phyloP scores from a whole-genome alignment of 441 rosid species.

The Theobroma grandiflorum region DNA sequence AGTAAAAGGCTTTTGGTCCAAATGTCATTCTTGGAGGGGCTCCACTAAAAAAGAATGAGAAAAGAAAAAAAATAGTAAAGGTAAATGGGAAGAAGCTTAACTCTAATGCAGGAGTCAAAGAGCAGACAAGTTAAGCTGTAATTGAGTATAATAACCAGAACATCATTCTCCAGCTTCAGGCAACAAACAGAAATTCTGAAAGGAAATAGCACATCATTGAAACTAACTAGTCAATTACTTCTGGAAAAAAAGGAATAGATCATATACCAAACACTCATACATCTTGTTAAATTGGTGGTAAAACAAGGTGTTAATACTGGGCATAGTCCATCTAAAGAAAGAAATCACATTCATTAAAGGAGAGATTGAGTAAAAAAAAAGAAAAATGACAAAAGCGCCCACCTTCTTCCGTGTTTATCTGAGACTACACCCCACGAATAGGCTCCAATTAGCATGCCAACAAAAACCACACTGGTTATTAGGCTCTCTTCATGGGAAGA shows the following conservation, averaged over 20 bases:
- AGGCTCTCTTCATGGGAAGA: constrained; percentile 78
- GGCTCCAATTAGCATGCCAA: constrained; percentile 91
- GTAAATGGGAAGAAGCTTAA: background rate
- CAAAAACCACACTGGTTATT: constrained; percentile 80
- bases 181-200: background rate
- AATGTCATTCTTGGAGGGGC: background rate
- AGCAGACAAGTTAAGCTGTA: background rate
- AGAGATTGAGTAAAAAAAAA: background rate
- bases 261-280: background rate
- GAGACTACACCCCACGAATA: constrained; percentile 93
- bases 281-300: background rate
- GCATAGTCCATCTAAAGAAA: background rate
- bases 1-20: background rate
- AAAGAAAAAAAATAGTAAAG: background rate
- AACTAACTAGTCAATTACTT: background rate
- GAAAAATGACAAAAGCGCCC: constrained; percentile 8
- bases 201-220: background rate
- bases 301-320: background rate
- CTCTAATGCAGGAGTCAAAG: constrained; percentile 4
- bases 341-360: background rate
- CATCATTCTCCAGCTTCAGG: background rate
- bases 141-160: background rate
- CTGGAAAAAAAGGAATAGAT: background rate
- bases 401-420: constrained; percentile 91
- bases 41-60: background rate